Evolutionary conservation across 2,329 filamentous ascomycete species (phyloP), one percentile per base, ranked within the genome.

Genomic region (Myriosclerotinia curreyana): DNA sequence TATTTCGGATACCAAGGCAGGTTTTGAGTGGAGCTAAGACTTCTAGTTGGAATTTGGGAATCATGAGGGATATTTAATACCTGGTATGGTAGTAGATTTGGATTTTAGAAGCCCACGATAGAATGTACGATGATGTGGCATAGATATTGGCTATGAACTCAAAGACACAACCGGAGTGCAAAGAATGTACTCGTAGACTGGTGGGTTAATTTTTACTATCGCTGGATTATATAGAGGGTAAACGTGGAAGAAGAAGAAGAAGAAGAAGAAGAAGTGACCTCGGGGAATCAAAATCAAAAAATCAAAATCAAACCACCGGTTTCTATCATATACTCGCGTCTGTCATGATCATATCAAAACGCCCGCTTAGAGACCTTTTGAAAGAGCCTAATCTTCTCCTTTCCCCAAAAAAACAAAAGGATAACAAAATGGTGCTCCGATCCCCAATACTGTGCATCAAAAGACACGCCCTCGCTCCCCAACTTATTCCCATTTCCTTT

Each of bases 311-410:
- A 34, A 36, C 22, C 17, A 36, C 11, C 34, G 3, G n/a, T 22
- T 58, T 58, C 42, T 58, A 58, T 34, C 31, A 17, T 17, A 48
- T 17, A 48, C 25, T 48, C 55, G 42, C 42, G 48, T 48, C 42
- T 36, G n/a, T 38, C 42, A 48, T 58, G 20, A 48, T 25, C 55
- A 58, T 48, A 7, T 28, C 42, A 58, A 48, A 48, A 58, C 55
- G 12, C 55, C 42, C 31, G 31, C 55, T 58, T 48, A 20, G 22
- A 12, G 7, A 22, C 31, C 14, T 7, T 46, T 14, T 1, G 4
- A 20, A 58, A 8, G n/a, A 38, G n/a, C 31, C 34, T 34, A 17
- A 58, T 22, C 8, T 25, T 11, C 2, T 17, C 40, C 8, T 25
- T n/a, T 22, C 14, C 42, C 55, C 31, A 38, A 48, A 34, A 28